Base-by-base conservation (phyloP, 1,284 basidiomycete genomes). In the Porodaedalea pini region DNA sequence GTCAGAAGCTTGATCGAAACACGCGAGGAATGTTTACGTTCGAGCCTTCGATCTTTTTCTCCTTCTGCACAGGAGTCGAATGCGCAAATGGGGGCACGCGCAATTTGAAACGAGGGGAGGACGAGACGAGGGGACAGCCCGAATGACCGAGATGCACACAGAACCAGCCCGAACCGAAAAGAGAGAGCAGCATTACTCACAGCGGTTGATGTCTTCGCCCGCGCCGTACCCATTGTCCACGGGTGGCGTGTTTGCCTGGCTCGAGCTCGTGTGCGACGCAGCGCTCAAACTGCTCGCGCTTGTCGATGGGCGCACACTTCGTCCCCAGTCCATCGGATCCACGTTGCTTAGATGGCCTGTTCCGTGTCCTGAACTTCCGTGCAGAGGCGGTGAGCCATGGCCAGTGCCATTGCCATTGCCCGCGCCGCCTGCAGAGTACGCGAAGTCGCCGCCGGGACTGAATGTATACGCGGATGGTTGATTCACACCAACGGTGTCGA, bases 191-290 rank as follows among this genome's bases (percentile, higher is more conserved):
- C 61, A 47, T 51, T 61, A 87, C 88, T 86, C 75, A 90, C 88
- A 89, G 72, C 88, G 81, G 67, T 82, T 86, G 68, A 89, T 86
- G 71, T 86, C 86, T 60, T 85, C 81, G 66, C 81, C 83, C 43
- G 49, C 59, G 48, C 45, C 45, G 36, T 61, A 56, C 79, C 77
- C 17, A 65, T 68, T 53, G 82, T 75, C 81, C 57, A 80, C 75
- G 37, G 89, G 88, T n/a, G 88, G 88, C 37, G 88, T 90, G 66
- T 86, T 86, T 48, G 89, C 87, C 70, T 89, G 85, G 52, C 85
- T 81, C 43, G 85, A 88, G 55, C 85, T 87, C 7, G 82, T 79
- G 60, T 86, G 85, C 40, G 83, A 85, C 15, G 85, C 85, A 21
- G 82, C 84, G 52, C 82, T 84, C 62, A 87, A 81, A 6, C 82